Conservation (phyloP, 768 basidiomycete genomes). For the Boletales sp. region DNA sequence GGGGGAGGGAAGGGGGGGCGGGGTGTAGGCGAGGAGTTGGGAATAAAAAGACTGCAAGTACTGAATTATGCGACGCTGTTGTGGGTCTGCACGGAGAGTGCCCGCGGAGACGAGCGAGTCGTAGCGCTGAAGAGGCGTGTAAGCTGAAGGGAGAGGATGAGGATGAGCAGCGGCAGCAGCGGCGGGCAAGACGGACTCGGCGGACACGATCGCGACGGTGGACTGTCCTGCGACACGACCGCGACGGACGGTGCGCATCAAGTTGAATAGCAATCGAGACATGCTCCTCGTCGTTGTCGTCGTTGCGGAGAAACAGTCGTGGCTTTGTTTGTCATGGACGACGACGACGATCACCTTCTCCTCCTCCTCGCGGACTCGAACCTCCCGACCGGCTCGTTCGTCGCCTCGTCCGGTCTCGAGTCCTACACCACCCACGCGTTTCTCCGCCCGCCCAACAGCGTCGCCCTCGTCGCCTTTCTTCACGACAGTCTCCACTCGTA, state of each 20-base stretch:
- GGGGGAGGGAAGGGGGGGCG: constrained; percentile 51
- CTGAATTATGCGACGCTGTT: constrained; percentile 82
- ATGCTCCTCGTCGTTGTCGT: constrained; percentile 1
- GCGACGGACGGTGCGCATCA: too few relatives aligned
- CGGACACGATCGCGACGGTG: background rate
- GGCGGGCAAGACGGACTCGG: background rate
- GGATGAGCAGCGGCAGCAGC: too few relatives aligned
- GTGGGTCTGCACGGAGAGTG: constrained; percentile 67
- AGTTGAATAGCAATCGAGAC: background rate
- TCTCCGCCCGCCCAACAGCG: constrained; percentile 22
- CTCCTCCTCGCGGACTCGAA: constrained; percentile 88
- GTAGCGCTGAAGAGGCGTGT: constrained; percentile 37
- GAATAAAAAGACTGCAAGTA: constrained; percentile 80
- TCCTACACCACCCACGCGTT: constrained; percentile 89
- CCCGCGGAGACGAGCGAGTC: constrained; percentile 47
- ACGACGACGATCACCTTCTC: constrained; percentile 54
- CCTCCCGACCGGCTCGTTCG: constrained; percentile 95
- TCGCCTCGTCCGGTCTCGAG: constrained; percentile 91
- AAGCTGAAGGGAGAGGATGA: background rate
- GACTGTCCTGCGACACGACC: constrained; percentile 11
- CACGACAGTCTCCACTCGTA: constrained; percentile 75
- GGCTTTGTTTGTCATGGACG: too few relatives aligned
- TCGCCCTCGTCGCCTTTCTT: constrained; percentile 53
- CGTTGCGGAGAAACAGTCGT: too few relatives aligned
- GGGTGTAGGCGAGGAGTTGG: constrained; percentile 64